phyloP scores from a whole-genome alignment of 2,329 filamentous ascomycete genomes.

The Mariannaea sp. region DNA sequence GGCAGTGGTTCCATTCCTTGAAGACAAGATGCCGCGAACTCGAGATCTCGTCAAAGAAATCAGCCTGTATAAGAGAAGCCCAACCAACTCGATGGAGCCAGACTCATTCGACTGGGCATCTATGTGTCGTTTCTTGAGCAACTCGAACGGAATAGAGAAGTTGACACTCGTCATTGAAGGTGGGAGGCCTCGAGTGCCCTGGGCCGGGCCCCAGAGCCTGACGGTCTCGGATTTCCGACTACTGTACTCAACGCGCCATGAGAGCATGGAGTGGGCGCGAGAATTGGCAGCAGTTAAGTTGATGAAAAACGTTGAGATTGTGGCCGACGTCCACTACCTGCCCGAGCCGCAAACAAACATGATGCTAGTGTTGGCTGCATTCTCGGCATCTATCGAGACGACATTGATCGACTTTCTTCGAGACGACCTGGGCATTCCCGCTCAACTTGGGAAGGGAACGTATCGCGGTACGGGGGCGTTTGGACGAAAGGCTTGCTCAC shows the following conservation, averaged over 20 bases:
- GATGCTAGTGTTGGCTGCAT: conserved; percentile 63
- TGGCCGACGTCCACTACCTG: conserved; percentile 59
- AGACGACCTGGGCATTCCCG: conserved; percentile 36
- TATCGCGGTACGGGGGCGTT: conserved; percentile 33
- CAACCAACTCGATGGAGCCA: conserved; percentile 43
- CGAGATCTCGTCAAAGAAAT: conserved; percentile 55
- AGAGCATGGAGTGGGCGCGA: conserved; percentile 61
- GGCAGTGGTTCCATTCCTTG: conserved; percentile 63
- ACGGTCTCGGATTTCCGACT: conserved; percentile 53
- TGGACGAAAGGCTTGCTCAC: conserved; percentile 32
- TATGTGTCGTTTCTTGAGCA: conserved; percentile 55
- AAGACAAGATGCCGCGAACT: conserved; percentile 57
- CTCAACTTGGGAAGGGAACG: conserved; percentile 30
- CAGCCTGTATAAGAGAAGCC: conserved; percentile 60
- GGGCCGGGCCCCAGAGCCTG: conserved; percentile 55
- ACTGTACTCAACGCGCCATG: conserved; percentile 50
- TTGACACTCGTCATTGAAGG: conserved; percentile 60
- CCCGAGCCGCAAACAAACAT: conserved; percentile 56
- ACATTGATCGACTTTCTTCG: conserved; percentile 59
- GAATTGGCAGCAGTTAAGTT: conserved; percentile 57
- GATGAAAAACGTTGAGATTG: conserved; percentile 55
- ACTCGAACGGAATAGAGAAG: conserved; percentile 46
- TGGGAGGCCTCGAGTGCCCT: conserved; percentile 55
- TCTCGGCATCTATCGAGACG: conserved; percentile 63
- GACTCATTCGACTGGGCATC: conserved; percentile 57